These are phyloP conservation scores for Petunia axillaris DNA, from an alignment of 257 asterid species.

Conservation along the genomic window DNA sequence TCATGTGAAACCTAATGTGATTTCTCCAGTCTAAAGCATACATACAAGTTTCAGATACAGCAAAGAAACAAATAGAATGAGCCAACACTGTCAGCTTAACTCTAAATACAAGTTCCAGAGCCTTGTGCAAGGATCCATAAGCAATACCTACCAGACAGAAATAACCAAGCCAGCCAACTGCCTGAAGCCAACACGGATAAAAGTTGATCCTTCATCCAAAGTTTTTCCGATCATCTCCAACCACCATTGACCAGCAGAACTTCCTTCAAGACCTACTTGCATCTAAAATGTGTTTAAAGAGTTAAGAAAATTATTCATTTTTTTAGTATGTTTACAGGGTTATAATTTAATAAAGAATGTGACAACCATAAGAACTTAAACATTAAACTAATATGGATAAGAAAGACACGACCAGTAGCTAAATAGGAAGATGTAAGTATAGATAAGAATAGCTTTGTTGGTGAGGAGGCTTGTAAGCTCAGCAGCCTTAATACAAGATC, in stretches of 20 bases:
- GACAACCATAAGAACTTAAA: not conserved
- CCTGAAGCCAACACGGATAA: conserved; percentile 89
- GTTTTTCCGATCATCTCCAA: conserved; percentile 86
- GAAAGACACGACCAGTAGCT: conserved; percentile 1
- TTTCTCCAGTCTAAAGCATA: not conserved
- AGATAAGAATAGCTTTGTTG: conserved; percentile 2
- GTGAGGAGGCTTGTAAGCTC: not conserved
- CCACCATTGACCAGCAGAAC: conserved; percentile 99
- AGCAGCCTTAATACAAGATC: not conserved
- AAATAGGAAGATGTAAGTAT: conserved; percentile 19
- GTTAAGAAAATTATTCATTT: not conserved
- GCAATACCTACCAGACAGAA: conserved; percentile 79
- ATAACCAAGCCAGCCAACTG: conserved; percentile 97
- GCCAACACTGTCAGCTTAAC: conserved; percentile 8
- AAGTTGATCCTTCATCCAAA: conserved; percentile 91
- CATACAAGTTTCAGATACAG: not conserved
- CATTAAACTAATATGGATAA: not conserved
- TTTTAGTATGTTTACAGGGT: not conserved
- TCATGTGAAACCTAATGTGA: conserved; percentile 3
- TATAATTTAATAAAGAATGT: not conserved
- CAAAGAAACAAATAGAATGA: conserved; percentile 2
- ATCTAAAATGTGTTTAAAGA: conserved; percentile 29
- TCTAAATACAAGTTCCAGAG: conserved; percentile 12
- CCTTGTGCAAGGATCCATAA: conserved; percentile 12
- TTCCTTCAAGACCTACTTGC: conserved; percentile 99